Conservation (phyloP, 768 basidiomycete species). For the Auricularia auricula-judae region DNA sequence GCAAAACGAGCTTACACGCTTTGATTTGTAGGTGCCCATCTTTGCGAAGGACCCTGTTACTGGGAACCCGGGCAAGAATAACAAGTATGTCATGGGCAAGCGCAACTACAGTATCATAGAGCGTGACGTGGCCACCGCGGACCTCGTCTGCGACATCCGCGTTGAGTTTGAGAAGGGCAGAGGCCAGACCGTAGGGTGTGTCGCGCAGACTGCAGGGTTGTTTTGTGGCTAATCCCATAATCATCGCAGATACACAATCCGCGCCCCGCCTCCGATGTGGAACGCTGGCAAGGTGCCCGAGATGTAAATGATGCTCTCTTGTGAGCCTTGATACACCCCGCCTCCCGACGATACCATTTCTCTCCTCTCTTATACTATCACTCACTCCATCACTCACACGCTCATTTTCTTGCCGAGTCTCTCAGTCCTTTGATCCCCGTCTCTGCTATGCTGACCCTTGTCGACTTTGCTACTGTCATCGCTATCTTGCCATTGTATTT, state of each 20-base stretch:
- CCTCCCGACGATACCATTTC: too few relatives aligned
- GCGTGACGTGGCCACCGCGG: conserved; percentile 46
- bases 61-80: conserved; percentile 53
- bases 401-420: too few relatives aligned
- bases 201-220: conserved; percentile 1
- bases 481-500: too few relatives aligned
- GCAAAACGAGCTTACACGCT: too few relatives aligned
- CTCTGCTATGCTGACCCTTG: too few relatives aligned
- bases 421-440: too few relatives aligned
- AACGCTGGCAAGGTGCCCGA: background rate
- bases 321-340: too few relatives aligned
- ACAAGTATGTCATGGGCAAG: conserved; percentile 74
- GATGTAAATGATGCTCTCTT: background rate
- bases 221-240: background rate
- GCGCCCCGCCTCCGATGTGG: conserved; percentile 34
- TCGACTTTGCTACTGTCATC: too few relatives aligned
- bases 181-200: conserved; percentile 74
- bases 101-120: conserved; percentile 79
- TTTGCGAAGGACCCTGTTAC: conserved; percentile 62
- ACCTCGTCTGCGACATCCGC: conserved; percentile 71
- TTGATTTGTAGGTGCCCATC: conserved; percentile 47
- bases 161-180: conserved; percentile 77
- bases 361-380: too few relatives aligned
- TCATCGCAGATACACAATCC: conserved; percentile 30
- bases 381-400: too few relatives aligned